Percentiles rank a stretch among this genome's conserved stretches.
These are phyloP conservation scores for Parmelia sp. DNA, from an alignment of 495 filamentous ascomycete species.

Conservation along the genomic window DNA sequence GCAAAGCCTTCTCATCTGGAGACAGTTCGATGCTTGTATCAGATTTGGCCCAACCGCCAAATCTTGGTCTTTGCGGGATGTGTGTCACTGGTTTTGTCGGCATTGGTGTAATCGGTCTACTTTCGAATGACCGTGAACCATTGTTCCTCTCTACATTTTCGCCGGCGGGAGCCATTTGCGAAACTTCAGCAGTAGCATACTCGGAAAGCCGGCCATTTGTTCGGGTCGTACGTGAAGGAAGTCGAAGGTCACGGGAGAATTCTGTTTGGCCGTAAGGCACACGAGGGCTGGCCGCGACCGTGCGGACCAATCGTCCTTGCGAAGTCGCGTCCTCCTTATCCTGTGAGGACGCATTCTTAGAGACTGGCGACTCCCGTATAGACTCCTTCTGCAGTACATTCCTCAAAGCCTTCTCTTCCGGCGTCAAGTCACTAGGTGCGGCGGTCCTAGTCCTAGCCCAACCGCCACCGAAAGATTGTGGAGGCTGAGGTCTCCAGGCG, in stretches of 20 bases:
- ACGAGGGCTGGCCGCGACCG: background rate
- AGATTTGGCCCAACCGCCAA: slow-evolving; percentile 6
- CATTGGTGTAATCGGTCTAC: background rate
- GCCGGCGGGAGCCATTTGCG: background rate
- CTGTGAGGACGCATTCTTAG: background rate
- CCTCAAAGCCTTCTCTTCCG: slow-evolving; percentile 12
- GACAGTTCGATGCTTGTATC: background rate
- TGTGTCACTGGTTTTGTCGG: background rate
- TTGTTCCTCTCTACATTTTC: background rate
- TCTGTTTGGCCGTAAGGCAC: too few species aligned
- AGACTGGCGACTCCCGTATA: background rate
- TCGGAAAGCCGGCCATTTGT: background rate
- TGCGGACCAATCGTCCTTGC: background rate
- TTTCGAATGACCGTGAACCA: background rate
- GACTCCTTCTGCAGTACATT: background rate
- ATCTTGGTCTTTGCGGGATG: background rate
- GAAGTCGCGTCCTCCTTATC: background rate
- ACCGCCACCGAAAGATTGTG: background rate
- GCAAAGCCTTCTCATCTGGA: slow-evolving; percentile 13
- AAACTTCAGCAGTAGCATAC: background rate
- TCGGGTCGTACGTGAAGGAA: background rate
- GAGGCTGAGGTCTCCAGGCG: background rate
- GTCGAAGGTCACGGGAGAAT: too few species aligned
- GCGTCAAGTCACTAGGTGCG: slow-evolving; percentile 1
- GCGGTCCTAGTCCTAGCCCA: slow-evolving; percentile 1